These are phyloP conservation scores for Nothophytophthora sp. DNA, from an alignment of 352 stramenopile species.

Conservation along the genomic window DNA sequence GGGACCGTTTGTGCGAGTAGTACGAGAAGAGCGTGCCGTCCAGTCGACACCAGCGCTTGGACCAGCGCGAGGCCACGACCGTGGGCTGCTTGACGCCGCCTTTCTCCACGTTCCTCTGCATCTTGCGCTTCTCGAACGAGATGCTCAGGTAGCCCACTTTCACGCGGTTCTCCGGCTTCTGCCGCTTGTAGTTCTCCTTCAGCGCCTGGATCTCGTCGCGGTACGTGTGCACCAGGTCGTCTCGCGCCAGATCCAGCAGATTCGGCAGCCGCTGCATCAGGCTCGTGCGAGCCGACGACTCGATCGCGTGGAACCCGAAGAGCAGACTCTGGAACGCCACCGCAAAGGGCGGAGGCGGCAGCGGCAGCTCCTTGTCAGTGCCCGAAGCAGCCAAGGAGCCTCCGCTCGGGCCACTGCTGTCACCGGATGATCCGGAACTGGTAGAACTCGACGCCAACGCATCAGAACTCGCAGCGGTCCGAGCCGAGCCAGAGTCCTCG, in stretches of 20 bases:
- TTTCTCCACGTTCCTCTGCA: constrained; percentile 36
- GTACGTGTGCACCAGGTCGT: constrained; percentile 83
- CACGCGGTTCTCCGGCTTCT: constrained; percentile 74
- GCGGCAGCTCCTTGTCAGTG: constrained; percentile 20
- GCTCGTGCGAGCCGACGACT: constrained; percentile 47
- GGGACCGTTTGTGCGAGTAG: constrained; percentile 79
- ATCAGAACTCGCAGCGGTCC: constrained; percentile 7
- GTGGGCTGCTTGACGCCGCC: constrained; percentile 59
- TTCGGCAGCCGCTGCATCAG: constrained; percentile 74
- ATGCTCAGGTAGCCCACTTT: constrained; percentile 81
- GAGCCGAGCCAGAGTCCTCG: constrained; percentile 10
- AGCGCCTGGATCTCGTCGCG: constrained; percentile 83
- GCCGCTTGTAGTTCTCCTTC: constrained; percentile 84
- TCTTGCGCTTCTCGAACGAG: constrained; percentile 76
- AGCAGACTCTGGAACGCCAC: constrained; percentile 71
- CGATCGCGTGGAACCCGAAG: constrained; percentile 74
- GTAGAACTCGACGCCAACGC: constrained; percentile 8
- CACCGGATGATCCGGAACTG: constrained; percentile 8
- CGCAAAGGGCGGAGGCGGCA: constrained; percentile 52
- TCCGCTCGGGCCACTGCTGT: constrained; percentile 12
- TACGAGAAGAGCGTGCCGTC: constrained; percentile 80
- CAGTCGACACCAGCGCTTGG: constrained; percentile 83
- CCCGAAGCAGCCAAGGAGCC: constrained; percentile 3
- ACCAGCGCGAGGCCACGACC: constrained; percentile 69
- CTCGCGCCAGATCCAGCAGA: constrained; percentile 70